Evolutionary conservation across 1,139 yeast species (phyloP).

Genomic region (Zygosaccharomyces pseudobailii): DNA sequence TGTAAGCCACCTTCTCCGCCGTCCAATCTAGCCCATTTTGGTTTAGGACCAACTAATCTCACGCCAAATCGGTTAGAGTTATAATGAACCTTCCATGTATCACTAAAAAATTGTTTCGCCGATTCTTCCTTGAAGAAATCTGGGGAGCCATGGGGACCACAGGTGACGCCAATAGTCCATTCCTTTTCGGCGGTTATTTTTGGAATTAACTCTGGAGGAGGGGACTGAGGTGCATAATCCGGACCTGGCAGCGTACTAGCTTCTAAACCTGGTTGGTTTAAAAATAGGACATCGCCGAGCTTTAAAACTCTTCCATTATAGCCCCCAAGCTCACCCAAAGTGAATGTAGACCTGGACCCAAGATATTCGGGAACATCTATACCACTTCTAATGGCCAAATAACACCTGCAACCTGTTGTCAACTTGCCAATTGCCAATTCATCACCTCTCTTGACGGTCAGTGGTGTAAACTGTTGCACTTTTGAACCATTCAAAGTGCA

Average conservation of each 20-base stretch:
- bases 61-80: conserved; percentile 96
- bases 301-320: conserved; percentile 87
- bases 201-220: conserved; percentile 60
- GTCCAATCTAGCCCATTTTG: conserved; percentile 92
- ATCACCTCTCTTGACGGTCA: conserved; percentile 67
- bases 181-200: conserved; percentile 44
- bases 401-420: conserved; percentile 78
- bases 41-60: conserved; percentile 91
- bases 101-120: conserved; percentile 64
- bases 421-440: conserved; percentile 77
- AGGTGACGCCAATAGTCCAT: conserved; percentile 89
- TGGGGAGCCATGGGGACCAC: conserved; percentile 98
- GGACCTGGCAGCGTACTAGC: conserved; percentile 72
- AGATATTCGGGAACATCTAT: conserved; percentile 89
- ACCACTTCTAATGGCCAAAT: conserved; percentile 87
- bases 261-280: conserved; percentile 69
- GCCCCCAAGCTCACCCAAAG: conserved; percentile 92
- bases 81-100: conserved; percentile 91
- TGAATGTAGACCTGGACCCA: conserved; percentile 96
- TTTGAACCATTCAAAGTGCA: conserved; percentile 59
- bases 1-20: conserved; percentile 98
- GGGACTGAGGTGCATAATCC: conserved; percentile 52
- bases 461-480: conserved; percentile 67
- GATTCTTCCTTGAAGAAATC: conserved; percentile 83
- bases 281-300: conserved; percentile 83